A percentile compares a stretch with the other conserved stretches of the same genome.
Evolutionary conservation across 1,139 yeast species (phyloP).

Genomic region (Yamadazyma friedrichii): DNA sequence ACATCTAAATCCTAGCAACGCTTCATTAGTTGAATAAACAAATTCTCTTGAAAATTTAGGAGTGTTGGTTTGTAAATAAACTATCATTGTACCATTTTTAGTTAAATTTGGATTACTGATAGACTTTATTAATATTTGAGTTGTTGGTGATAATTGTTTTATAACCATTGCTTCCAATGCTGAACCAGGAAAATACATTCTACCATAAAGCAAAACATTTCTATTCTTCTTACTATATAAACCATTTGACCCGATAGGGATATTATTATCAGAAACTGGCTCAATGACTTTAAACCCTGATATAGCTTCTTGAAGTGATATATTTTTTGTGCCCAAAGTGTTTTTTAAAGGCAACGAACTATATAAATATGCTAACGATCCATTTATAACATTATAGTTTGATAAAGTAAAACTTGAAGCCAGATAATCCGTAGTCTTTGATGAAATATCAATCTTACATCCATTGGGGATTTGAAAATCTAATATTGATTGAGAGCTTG

Average conservation of each 20-base stretch:
- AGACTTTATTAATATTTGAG: conserved; percentile 73
- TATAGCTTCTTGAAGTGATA: conserved; percentile 70
- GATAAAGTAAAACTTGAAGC: conserved; percentile 76
- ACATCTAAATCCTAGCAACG: conserved; percentile 79
- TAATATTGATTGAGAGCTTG: conserved; percentile 66
- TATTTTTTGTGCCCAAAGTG: conserved; percentile 50
- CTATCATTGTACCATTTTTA: conserved; percentile 58
- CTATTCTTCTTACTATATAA: conserved; percentile 4
- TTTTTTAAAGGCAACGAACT: conserved; percentile 58
- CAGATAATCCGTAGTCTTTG: conserved; percentile 68
- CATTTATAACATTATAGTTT: conserved; percentile 68
- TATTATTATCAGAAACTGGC: conserved; percentile 27
- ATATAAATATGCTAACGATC: conserved; percentile 81
- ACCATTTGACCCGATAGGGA: too few species aligned
- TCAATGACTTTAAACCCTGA: conserved; percentile 71
- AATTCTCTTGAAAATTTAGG: conserved; percentile 71
- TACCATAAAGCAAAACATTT: conserved; percentile 57
- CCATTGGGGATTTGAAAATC: conserved; percentile 78
- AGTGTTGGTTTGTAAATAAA: conserved; percentile 68
- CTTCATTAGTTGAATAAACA: conserved; percentile 85
- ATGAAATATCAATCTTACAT: conserved; percentile 62
- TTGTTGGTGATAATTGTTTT: conserved; percentile 54
- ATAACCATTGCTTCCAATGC: conserved; percentile 87
- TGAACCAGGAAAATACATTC: conserved; percentile 86
- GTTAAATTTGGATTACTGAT: conserved; percentile 67